Evolutionary conservation across 768 basidiomycete species (phyloP).

Genomic region (Auricularia heimuer): DNA sequence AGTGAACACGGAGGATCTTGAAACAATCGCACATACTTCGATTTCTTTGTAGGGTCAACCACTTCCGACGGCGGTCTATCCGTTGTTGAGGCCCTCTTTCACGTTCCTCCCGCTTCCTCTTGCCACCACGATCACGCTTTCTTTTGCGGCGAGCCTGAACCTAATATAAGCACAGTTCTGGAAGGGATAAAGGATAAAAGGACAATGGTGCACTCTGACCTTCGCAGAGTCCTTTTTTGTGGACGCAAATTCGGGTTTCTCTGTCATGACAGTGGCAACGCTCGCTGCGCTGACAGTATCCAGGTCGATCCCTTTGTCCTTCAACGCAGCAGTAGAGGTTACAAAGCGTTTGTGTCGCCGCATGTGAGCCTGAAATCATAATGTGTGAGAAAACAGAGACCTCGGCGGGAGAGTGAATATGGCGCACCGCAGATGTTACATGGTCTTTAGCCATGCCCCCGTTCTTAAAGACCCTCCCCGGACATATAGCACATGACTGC

Average conservation of each 20-base stretch:
- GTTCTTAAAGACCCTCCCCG: slow-evolving; percentile 61
- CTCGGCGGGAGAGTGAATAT: not conserved
- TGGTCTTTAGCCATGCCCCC: slow-evolving; percentile 47
- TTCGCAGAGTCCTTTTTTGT: not conserved
- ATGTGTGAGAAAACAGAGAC: no score
- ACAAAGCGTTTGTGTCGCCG: slow-evolving; percentile 7
- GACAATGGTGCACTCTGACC: not conserved
- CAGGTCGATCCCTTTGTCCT: not conserved
- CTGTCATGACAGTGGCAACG: slow-evolving; percentile 1
- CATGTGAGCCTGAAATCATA: slow-evolving; percentile 2
- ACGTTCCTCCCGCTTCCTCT: not conserved
- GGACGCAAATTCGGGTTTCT: not conserved
- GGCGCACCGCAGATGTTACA: slow-evolving; percentile 43
- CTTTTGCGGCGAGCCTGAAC: not conserved
- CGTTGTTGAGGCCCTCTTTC: not conserved
- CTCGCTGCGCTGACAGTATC: slow-evolving; percentile 3
- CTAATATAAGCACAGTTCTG: not conserved
- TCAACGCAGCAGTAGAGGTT: not conserved
- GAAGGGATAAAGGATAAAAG: no score
- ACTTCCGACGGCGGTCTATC: not conserved
- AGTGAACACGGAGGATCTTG: no score
- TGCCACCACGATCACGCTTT: not conserved
- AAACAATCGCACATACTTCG: no score
- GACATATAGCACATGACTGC: slow-evolving; percentile 58
- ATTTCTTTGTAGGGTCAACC: no score